Percentiles rank a stretch among this genome's conserved stretches.
These are phyloP conservation scores for Rhododendron ovatum DNA, from an alignment of 148 eudicot genomes.

Conservation along the genomic window DNA sequence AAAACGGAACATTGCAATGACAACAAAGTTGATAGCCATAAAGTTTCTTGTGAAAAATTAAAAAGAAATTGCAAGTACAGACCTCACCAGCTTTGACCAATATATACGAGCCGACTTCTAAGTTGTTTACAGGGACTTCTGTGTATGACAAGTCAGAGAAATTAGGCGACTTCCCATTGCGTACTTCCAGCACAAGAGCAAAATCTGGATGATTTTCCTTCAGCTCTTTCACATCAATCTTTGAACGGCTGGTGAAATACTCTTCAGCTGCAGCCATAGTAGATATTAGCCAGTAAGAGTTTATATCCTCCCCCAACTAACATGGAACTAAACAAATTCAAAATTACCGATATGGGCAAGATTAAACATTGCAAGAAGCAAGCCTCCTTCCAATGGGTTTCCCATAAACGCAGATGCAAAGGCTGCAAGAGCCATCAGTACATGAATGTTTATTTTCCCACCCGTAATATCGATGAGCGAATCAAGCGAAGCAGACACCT, in stretches of 20 bases:
- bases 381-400: conserved; percentile 87
- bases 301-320: background rate
- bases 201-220: conserved; percentile 91
- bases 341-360: conserved; percentile 88
- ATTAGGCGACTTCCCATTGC: conserved; percentile 34
- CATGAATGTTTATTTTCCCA: conserved; percentile 97
- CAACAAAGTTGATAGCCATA: background rate
- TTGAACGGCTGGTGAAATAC: conserved; percentile 91
- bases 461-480: conserved; percentile 78
- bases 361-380: conserved; percentile 97
- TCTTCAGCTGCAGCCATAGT: conserved; percentile 73
- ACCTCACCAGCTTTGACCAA: conserved; percentile 99
- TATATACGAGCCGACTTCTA: conserved; percentile 79
- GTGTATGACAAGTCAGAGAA: conserved; percentile 71
- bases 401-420: conserved; percentile 95
- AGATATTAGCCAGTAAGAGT: conserved; percentile 8
- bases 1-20: background rate
- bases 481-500: conserved; percentile 86
- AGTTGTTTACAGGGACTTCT: conserved; percentile 71
- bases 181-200: conserved; percentile 70
- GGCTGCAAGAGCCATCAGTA: conserved; percentile 96
- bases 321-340: background rate
- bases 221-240: conserved; percentile 87
- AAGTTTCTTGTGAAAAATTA: background rate
- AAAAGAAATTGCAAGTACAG: conserved; percentile 20